Conservation (phyloP, 768 basidiomycete species). For the Suillus clintonianus region DNA sequence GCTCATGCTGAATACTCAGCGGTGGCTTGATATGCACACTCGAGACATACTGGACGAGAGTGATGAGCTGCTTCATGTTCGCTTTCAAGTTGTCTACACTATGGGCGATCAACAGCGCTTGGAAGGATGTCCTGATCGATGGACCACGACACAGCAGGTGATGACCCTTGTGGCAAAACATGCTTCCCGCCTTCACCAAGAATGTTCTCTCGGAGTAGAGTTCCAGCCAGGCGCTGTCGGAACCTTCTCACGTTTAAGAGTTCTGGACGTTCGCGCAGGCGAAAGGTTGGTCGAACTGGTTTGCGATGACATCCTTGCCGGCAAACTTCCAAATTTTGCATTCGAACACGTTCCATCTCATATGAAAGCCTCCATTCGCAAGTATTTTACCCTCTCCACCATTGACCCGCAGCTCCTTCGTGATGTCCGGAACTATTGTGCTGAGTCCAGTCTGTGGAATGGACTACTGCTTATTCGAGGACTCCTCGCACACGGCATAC, state of each 20-base stretch:
- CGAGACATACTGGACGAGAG: constrained; percentile 34
- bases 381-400: constrained; percentile 23
- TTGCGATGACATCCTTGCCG: constrained; percentile 18
- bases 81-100: constrained; percentile 51
- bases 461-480: constrained; percentile 47
- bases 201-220: constrained; percentile 10
- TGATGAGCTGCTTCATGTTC: constrained; percentile 40
- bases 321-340: constrained; percentile 14
- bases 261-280: constrained; percentile 5
- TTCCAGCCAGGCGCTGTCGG: not conserved
- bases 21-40: constrained; percentile 23
- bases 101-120: constrained; percentile 36
- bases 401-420: constrained; percentile 3
- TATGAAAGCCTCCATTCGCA: constrained; percentile 15
- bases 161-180: constrained; percentile 26
- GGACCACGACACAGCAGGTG: constrained; percentile 41
- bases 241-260: constrained; percentile 9
- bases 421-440: constrained; percentile 13
- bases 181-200: not conserved
- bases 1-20: constrained; percentile 20
- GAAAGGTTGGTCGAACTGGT: not conserved
- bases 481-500: constrained; percentile 42
- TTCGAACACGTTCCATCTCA: constrained; percentile 19
- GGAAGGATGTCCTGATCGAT: constrained; percentile 43
- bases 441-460: constrained; percentile 31